Evolutionary conservation across 192 early-diverging fungal species (phyloP).

Genomic region (Coemansia sp.): DNA sequence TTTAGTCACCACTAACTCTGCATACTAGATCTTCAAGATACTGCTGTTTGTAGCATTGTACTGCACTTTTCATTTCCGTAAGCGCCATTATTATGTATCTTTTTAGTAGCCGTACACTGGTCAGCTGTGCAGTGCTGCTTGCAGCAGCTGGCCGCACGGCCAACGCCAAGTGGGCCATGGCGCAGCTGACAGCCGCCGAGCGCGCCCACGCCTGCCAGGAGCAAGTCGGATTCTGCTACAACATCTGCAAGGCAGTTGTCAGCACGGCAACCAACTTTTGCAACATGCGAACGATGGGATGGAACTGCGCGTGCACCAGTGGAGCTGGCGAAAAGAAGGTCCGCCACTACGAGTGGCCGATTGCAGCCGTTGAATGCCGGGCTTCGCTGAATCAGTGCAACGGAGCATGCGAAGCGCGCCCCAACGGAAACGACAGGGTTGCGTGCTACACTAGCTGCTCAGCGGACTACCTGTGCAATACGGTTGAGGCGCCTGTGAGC

Average conservation of each 20-base stretch:
- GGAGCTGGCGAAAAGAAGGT: constrained; percentile 17
- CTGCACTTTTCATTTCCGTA: too few relatives aligned
- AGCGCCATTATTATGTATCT: background rate
- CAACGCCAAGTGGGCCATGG: constrained; percentile 36
- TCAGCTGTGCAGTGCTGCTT: constrained; percentile 1
- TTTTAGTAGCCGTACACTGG: background rate
- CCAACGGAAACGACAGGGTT: constrained; percentile 15
- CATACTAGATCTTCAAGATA: too few relatives aligned
- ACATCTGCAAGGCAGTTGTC: constrained; percentile 29
- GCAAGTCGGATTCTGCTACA: constrained; percentile 51
- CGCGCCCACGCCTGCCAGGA: constrained; percentile 45
- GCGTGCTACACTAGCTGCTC: constrained; percentile 37
- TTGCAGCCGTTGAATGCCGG: constrained; percentile 36
- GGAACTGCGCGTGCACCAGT: constrained; percentile 40
- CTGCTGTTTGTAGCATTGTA: too few relatives aligned
- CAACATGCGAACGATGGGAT: constrained; percentile 49
- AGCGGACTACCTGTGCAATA: constrained; percentile 39
- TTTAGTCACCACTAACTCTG: too few relatives aligned
- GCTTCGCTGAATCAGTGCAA: constrained; percentile 32
- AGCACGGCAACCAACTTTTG: constrained; percentile 42
- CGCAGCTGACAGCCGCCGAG: constrained; percentile 29
- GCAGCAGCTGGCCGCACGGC: background rate
- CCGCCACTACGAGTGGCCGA: constrained; percentile 38
- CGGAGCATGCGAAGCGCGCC: constrained; percentile 10
- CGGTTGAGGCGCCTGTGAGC: constrained; percentile 29